Evolutionary conservation across 2,329 filamentous ascomycete genomes (phyloP).

Genomic region (Exophiala mesophila): DNA sequence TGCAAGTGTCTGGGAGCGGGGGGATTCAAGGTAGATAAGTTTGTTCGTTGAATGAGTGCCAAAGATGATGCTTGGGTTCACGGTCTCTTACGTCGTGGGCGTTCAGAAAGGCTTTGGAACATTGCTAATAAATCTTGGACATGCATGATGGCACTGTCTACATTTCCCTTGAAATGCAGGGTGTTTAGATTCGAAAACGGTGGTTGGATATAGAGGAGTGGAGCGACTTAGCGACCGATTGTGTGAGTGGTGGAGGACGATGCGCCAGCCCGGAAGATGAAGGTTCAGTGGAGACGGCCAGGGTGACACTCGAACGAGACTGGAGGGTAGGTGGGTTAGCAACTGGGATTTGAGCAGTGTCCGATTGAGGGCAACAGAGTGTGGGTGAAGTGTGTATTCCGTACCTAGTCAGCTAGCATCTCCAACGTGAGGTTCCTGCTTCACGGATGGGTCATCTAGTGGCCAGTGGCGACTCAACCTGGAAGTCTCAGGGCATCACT

Average conservation of each 20-base stretch:
- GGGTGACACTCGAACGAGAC: too few species aligned
- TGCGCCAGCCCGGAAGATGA: slow-evolving; percentile 2
- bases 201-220: background rate
- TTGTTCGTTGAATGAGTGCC: background rate
- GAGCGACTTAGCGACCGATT: background rate
- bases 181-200: background rate
- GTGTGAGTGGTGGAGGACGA: background rate
- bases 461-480: too few species aligned
- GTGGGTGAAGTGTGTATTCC: too few species aligned
- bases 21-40: background rate
- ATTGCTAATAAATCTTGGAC: background rate
- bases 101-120: background rate
- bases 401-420: too few species aligned
- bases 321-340: too few species aligned
- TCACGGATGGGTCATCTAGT: too few species aligned
- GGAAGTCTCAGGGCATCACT: too few species aligned
- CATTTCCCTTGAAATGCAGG: slow-evolving; percentile 1
- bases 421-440: too few species aligned
- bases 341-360: too few species aligned
- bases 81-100: background rate
- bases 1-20: too few species aligned
- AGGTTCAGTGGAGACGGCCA: too few species aligned
- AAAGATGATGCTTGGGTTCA: background rate
- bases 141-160: background rate
- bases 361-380: too few species aligned